Conservation (phyloP, 805 yeast species). For the Candida fluviatilis region DNA sequence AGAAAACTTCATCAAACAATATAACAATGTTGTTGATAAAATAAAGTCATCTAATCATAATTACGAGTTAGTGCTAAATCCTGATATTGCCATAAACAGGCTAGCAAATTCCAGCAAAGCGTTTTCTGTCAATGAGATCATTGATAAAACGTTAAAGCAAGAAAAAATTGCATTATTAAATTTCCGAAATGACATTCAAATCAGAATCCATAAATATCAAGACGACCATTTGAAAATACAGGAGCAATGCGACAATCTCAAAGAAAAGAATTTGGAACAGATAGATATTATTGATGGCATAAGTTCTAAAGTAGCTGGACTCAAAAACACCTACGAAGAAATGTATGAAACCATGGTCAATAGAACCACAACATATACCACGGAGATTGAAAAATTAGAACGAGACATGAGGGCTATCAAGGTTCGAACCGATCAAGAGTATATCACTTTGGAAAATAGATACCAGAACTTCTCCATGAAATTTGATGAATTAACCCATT, state of each 20-base stretch:
- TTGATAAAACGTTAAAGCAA: conserved; percentile 44
- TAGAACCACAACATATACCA: conserved; percentile 49
- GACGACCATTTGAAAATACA: conserved; percentile 57
- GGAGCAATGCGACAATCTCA: conserved; percentile 53
- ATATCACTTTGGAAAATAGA: conserved; percentile 41
- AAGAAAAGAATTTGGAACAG: conserved; percentile 53
- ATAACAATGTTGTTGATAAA: conserved; percentile 51
- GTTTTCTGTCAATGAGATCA: conserved; percentile 20
- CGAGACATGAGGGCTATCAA: conserved; percentile 50
- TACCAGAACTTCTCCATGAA: conserved; percentile 51
- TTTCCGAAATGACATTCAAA: conserved; percentile 31
- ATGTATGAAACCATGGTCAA: conserved; percentile 50
- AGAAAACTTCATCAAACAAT: conserved; percentile 49
- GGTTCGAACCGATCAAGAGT: conserved; percentile 45
- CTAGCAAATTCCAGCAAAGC: conserved; percentile 7
- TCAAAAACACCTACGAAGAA: conserved; percentile 52
- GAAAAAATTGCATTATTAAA: conserved; percentile 39
- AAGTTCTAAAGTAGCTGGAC: conserved; percentile 51
- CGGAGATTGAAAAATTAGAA: conserved; percentile 65
- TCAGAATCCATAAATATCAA: conserved; percentile 45
- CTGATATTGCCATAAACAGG: conserved; percentile 7
- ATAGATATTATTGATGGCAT: conserved; percentile 53
- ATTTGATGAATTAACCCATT: conserved; percentile 45
- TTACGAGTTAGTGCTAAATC: conserved; percentile 38
- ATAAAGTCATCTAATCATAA: conserved; percentile 28